A percentile compares a stretch with the other conserved stretches of the same genome.
Evolutionary conservation across 805 yeast genomes (phyloP).

Genomic region (Metschnikowia hibisci): DNA sequence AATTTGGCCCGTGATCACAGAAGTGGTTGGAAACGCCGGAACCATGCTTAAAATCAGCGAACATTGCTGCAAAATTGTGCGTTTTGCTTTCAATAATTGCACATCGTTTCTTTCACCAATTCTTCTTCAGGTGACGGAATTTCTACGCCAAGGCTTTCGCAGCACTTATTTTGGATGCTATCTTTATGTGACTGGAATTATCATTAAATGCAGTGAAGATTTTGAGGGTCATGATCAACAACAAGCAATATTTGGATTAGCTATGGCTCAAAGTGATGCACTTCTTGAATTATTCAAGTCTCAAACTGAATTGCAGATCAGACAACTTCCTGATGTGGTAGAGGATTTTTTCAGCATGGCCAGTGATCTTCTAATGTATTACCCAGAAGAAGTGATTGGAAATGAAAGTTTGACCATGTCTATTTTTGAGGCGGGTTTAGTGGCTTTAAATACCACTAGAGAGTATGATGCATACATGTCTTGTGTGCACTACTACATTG

Average conservation of each 20-base stretch:
- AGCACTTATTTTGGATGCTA: constrained; percentile 73
- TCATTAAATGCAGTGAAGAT: constrained; percentile 53
- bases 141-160: constrained; percentile 67
- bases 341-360: constrained; percentile 86
- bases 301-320: constrained; percentile 26
- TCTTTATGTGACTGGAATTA: constrained; percentile 83
- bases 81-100: constrained; percentile 61
- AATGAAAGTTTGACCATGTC: constrained; percentile 46
- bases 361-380: constrained; percentile 72
- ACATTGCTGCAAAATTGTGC: constrained; percentile 63
- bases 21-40: constrained; percentile 53
- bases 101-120: constrained; percentile 54
- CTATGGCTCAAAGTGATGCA: constrained; percentile 58
- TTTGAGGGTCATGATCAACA: constrained; percentile 59
- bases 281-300: constrained; percentile 44
- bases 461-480: constrained; percentile 70
- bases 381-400: constrained; percentile 50
- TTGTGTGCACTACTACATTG: constrained; percentile 73
- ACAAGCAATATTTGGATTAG: constrained; percentile 69
- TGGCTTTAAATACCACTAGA: constrained; percentile 47
- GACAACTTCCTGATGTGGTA: constrained; percentile 59
- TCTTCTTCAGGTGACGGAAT: constrained; percentile 59
- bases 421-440: constrained; percentile 56
- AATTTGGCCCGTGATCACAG: constrained; percentile 56
- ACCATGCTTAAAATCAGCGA: constrained; percentile 65